These are phyloP conservation scores for Metschnikowia borealis DNA, from an alignment of 805 yeast species.

Conservation along the genomic window DNA sequence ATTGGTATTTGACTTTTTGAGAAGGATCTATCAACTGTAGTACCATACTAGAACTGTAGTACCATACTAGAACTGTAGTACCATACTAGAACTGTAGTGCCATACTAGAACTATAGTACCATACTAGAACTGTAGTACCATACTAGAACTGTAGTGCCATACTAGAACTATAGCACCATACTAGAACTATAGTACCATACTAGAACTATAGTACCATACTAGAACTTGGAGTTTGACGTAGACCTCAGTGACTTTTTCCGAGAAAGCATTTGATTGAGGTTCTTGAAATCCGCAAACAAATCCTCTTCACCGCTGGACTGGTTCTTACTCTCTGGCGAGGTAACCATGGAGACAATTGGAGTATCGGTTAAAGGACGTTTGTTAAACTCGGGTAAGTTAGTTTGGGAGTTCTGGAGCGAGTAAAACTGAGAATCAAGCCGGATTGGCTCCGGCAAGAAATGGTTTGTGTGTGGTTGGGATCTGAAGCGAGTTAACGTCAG, in stretches of 20 bases:
- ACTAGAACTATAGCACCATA: too few relatives aligned
- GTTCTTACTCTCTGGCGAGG: slow-evolving; percentile 46
- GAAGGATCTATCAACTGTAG: too few relatives aligned
- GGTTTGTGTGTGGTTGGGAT: slow-evolving; percentile 15
- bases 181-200: too few relatives aligned
- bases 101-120: too few relatives aligned
- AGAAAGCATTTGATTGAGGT: slow-evolving; percentile 7
- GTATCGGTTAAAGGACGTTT: slow-evolving; percentile 74
- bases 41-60: too few relatives aligned
- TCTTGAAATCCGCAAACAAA: slow-evolving; percentile 8
- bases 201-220: too few relatives aligned
- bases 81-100: too few relatives aligned
- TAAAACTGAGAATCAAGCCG: slow-evolving; percentile 13
- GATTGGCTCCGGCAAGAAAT: slow-evolving; percentile 14
- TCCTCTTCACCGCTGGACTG: slow-evolving; percentile 31
- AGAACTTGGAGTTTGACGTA: not conserved
- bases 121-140: too few relatives aligned
- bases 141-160: too few relatives aligned
- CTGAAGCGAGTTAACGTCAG: slow-evolving; percentile 14
- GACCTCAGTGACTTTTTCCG: slow-evolving; percentile 1
- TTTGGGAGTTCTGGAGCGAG: slow-evolving; percentile 11
- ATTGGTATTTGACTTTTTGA: too few relatives aligned
- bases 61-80: too few relatives aligned
- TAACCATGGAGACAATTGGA: slow-evolving; percentile 55
- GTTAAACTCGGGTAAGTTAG: slow-evolving; percentile 53